Base-by-base conservation (phyloP, 192 early-diverging fungal genomes). In the Umbelopsis ramanniana region DNA sequence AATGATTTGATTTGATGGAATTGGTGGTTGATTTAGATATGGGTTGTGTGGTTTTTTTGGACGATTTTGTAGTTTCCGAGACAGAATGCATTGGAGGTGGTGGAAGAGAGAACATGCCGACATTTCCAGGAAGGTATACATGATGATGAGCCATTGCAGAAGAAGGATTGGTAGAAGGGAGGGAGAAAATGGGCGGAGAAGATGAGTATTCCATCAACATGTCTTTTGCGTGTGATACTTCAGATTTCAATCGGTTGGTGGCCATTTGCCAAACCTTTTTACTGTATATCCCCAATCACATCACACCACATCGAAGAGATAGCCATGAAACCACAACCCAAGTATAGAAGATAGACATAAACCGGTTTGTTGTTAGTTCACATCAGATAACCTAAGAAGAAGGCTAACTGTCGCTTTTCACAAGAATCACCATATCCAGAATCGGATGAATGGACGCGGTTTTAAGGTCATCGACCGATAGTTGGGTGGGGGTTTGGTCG, bases 241-340 rank as follows among this genome's bases (percentile, higher is more conserved):
- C 57, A 3, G 57, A 37, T 63, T 63, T 63, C 33, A 63, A 63
- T 17, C 15, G 10, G 33, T 37, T 63, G 33, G 57, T 63, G 12
- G 57, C 57, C 57, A 15, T 63, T 63, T 63, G 57, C 57, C 57
- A 63, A 14, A 63, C 33, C 57, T 26, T 29, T 63, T 63, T 63
- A 35, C 57, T 63, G 57, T 17, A 7, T 35, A 14, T 6, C 23
- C 53, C 6, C 22, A 54, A 54, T 29, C 33, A 37, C 57, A 11
- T 33, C 23, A 63, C 14, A 26, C 26, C 57, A 29, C 57, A 63
- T 50, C 57, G 15, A 24, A 23, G 53, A 54, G 53, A 14, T 24
- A 54, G 40, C 26, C 22, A 24, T 54, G 12, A 29, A 54, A 54
- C 53, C 53, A 26, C 21, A 54, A 54, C 21, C 53, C 22, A 26